Percentiles rank a stretch among this genome's conserved stretches.
phyloP scores from a whole-genome alignment of 2,329 filamentous ascomycete species.

The Penicillium thymicola region DNA sequence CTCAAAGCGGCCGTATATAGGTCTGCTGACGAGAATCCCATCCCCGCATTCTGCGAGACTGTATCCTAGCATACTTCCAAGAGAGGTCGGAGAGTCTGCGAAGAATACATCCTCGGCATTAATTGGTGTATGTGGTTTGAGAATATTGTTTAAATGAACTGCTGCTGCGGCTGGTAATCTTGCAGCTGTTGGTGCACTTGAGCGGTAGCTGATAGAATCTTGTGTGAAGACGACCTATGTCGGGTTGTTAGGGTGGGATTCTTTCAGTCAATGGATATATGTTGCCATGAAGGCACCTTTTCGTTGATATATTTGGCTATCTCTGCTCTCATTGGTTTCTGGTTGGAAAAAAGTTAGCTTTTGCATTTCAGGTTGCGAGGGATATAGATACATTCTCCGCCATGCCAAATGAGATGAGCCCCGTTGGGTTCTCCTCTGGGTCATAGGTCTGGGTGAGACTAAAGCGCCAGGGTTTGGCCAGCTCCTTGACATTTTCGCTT shows the following conservation, averaged over 20 bases:
- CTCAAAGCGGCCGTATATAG: slow-evolving; percentile 50
- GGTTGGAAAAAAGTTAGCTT: neutral
- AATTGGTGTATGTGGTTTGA: slow-evolving; percentile 37
- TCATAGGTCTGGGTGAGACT: slow-evolving; percentile 26
- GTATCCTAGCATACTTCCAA: slow-evolving; percentile 45
- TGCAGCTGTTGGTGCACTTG: slow-evolving; percentile 37
- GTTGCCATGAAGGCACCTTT: slow-evolving; percentile 22
- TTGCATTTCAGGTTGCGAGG: neutral
- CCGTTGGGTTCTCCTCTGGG: slow-evolving; percentile 29
- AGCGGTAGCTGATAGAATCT: slow-evolving; percentile 42
- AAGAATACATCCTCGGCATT: slow-evolving; percentile 38
- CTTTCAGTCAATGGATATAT: neutral
- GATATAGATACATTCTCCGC: slow-evolving; percentile 34
- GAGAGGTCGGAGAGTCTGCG: slow-evolving; percentile 42
- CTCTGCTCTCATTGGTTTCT: slow-evolving; percentile 40
- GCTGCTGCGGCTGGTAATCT: slow-evolving; percentile 43
- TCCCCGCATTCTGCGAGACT: slow-evolving; percentile 45
- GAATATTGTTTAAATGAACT: slow-evolving; percentile 42
- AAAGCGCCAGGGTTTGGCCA: slow-evolving; percentile 29
- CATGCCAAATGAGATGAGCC: slow-evolving; percentile 36
- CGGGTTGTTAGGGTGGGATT: neutral
- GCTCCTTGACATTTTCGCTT: slow-evolving; percentile 19
- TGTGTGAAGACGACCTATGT: slow-evolving; percentile 31
- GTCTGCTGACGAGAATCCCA: slow-evolving; percentile 46
- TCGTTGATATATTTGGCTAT: slow-evolving; percentile 40